Conservation (phyloP, 2,329 filamentous ascomycete genomes). For the Fonsecaea pedrosoi region DNA sequence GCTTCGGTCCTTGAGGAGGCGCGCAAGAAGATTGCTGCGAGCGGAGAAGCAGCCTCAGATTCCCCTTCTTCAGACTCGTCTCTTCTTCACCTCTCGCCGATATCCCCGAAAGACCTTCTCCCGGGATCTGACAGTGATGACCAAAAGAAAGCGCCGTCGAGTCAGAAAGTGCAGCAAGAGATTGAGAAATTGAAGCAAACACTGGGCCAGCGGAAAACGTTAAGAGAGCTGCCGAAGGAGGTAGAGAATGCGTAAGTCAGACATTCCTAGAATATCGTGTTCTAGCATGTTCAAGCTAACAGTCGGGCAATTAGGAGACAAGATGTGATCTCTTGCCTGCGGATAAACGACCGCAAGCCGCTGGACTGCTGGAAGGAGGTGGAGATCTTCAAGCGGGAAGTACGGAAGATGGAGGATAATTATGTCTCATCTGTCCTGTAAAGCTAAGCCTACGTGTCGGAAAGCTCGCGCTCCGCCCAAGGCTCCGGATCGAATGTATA, state of each 20-base stretch:
- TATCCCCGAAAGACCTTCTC: slow-evolving; percentile 51
- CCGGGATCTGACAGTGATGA: slow-evolving; percentile 26
- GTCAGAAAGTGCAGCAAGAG: slow-evolving; percentile 61
- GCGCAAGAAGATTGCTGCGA: slow-evolving; percentile 62
- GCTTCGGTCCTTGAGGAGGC: slow-evolving; percentile 71
- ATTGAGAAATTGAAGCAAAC: slow-evolving; percentile 58
- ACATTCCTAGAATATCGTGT: neutral
- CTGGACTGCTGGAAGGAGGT: slow-evolving; percentile 96
- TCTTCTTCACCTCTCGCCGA: slow-evolving; percentile 40
- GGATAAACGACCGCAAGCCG: slow-evolving; percentile 82
- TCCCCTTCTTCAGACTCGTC: slow-evolving; percentile 31
- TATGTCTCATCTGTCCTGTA: slow-evolving; percentile 84
- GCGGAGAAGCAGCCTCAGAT: slow-evolving; percentile 28
- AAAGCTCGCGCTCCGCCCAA: neutral
- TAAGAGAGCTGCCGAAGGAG: slow-evolving; percentile 69
- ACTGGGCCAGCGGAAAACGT: slow-evolving; percentile 65
- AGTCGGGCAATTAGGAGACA: slow-evolving; percentile 56
- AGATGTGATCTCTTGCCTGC: slow-evolving; percentile 79
- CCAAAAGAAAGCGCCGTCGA: slow-evolving; percentile 32
- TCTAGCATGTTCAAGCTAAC: slow-evolving; percentile 12
- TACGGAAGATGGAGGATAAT: slow-evolving; percentile 79
- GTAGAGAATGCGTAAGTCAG: slow-evolving; percentile 68
- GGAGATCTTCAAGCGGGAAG: slow-evolving; percentile 86
- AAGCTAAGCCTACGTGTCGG: neutral
- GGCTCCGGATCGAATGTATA: slow-evolving; percentile 24